Evolutionary conservation across 163 green algal species (phyloP).

Genomic region (Chlorella variabilis): DNA sequence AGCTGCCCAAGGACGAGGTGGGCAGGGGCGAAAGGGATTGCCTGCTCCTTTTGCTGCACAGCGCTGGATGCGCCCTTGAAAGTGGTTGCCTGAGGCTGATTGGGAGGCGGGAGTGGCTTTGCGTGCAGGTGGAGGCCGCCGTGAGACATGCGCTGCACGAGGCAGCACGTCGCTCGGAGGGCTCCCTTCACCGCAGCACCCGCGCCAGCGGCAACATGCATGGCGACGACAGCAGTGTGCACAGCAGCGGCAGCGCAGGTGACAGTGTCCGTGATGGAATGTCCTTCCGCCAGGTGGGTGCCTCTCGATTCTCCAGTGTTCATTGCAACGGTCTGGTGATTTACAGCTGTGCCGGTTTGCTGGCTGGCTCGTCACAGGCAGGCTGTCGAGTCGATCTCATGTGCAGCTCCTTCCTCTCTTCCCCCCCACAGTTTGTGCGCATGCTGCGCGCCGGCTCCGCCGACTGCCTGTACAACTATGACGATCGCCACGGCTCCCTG

Average conservation of each 20-base stretch:
- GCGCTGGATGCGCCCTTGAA: no score
- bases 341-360: no score
- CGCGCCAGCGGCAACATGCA: no score
- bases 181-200: conserved; percentile 24
- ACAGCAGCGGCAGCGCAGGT: conserved; percentile 7
- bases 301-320: no score
- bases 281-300: conserved; percentile 44
- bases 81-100: no score
- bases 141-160: conserved; percentile 53
- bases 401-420: not conserved
- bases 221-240: conserved; percentile 8
- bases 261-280: conserved; percentile 54
- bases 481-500: conserved; percentile 34
- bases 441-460: conserved; percentile 55
- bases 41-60: no score
- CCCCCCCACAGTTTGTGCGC: conserved; percentile 46
- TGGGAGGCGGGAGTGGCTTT: not conserved
- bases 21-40: no score
- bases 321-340: not conserved
- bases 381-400: no score
- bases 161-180: conserved; percentile 28
- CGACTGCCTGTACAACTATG: conserved; percentile 53
- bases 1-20: conserved; percentile 56
- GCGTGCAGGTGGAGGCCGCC: conserved; percentile 43
- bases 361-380: no score